Evolutionary conservation across 441 rosid genomes (phyloP).

Genomic region (Eruca vesicaria): DNA sequence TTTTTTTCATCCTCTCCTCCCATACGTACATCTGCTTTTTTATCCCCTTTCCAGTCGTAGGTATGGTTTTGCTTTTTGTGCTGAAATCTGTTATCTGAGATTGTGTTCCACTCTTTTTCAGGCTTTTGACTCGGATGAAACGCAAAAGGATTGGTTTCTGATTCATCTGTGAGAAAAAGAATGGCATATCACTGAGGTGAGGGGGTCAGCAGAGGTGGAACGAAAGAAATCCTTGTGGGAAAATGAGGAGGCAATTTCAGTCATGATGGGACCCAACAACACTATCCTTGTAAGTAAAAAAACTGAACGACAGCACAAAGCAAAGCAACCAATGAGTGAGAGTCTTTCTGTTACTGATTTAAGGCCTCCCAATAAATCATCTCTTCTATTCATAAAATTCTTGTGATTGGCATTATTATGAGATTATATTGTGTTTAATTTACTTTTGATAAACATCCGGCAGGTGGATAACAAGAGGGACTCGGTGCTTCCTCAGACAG

Average conservation of each 20-base stretch:
- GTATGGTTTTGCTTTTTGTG: slow-evolving; percentile 40
- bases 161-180: slow-evolving; percentile 38
- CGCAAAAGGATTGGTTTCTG: slow-evolving; percentile 45
- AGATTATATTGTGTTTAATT: slow-evolving; percentile 37
- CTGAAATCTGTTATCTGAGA: slow-evolving; percentile 18
- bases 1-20: slow-evolving; percentile 44
- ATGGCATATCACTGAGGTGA: slow-evolving; percentile 36
- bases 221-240: slow-evolving; percentile 43
- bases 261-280: slow-evolving; percentile 48
- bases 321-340: slow-evolving; percentile 41
- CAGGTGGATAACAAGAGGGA: slow-evolving; percentile 29
- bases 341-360: slow-evolving; percentile 36
- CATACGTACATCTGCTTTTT: background rate
- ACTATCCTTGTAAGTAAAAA: slow-evolving; percentile 23
- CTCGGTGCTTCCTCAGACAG: slow-evolving; percentile 27
- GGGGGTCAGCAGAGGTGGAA: slow-evolving; percentile 58
- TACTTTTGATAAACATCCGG: slow-evolving; percentile 38
- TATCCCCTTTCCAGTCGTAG: slow-evolving; percentile 40
- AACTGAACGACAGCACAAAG: slow-evolving; percentile 33
- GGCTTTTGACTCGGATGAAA: slow-evolving; percentile 56
- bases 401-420: slow-evolving; percentile 38
- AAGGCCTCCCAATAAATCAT: slow-evolving; percentile 35
- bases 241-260: slow-evolving; percentile 41
- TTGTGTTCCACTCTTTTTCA: slow-evolving; percentile 32
- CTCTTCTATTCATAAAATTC: slow-evolving; percentile 30